Evolutionary conservation across 441 rosid species (phyloP).

Genomic region (Isatis lusitanica): DNA sequence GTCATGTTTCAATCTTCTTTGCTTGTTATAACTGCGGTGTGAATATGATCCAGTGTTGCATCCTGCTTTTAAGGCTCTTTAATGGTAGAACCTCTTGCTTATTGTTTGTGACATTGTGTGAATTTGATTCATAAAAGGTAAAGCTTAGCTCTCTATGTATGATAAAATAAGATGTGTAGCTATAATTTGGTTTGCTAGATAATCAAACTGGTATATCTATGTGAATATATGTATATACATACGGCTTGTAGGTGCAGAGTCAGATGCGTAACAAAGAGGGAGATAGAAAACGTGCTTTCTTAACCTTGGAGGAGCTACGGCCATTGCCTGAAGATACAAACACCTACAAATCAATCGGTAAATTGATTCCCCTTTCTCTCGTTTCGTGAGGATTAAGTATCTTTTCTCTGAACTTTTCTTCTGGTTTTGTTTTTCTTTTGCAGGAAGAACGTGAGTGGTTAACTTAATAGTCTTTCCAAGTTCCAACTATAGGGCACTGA

Average conservation of each 20-base stretch:
- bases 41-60: neutral
- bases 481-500: neutral
- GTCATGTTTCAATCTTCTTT: neutral
- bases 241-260: slow-evolving; percentile 65
- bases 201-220: neutral
- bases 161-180: neutral
- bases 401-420: neutral
- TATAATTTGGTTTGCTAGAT: neutral
- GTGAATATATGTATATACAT: slow-evolving; percentile 8
- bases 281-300: slow-evolving; percentile 86
- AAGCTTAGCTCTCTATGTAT: neutral
- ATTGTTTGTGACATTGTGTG: neutral
- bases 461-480: neutral
- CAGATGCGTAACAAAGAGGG: slow-evolving; percentile 85
- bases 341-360: slow-evolving; percentile 85
- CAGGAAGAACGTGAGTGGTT: slow-evolving; percentile 93
- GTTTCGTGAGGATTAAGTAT: neutral
- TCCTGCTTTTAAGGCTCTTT: neutral
- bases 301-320: slow-evolving; percentile 83
- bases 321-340: slow-evolving; percentile 76
- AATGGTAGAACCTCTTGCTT: neutral
- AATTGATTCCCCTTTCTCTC: neutral
- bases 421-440: slow-evolving; percentile 37
- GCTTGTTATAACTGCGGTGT: neutral
- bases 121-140: neutral